Base-by-base conservation (phyloP, 257 asterid genomes). In the Paulownia fortunei region DNA sequence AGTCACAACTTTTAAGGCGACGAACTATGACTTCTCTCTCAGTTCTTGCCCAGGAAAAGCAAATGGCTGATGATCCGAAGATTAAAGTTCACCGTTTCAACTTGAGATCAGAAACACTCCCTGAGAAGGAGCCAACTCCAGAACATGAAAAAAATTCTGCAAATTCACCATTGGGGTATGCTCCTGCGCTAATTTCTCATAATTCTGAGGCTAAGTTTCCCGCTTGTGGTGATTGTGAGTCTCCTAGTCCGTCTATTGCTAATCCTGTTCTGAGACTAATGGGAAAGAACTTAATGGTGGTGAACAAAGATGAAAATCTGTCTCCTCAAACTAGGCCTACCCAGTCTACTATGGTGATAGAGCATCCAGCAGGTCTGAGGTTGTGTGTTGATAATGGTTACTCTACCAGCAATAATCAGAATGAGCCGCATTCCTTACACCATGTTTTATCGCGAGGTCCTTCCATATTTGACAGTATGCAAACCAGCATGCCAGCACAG, bases 241-340 rank as follows among this genome's bases (percentile, higher is more conserved):
- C 89, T 19, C 84, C 84, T 18, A 84, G 89, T 60, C 92, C 97
- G 1, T 76, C 97, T 19, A 82, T 90, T 26, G 70, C 95, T 15
- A 94, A 74, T 86, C 90, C 97, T 24, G 89, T 94, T 37, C 84
- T 94, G 74, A 85, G 99, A 82, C 87, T 94, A 82, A 94, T 94
- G 99, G 99, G 99, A 13, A 94, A 94, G 86, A 87, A 94, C 88
- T 82, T 94, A 64, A 85, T 92, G 97, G 94, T 94, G 75, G 84
- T 86, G 80, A 92, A 84, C 82, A 91, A 86, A 65, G 97, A 88
- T n/a, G 92, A 87, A 49, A 82, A 59, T 56, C 56, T 32, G 26
- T 70, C 82, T 34, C 84, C 83, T 23, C 87, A 75, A 81, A 75
- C 64, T 36, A 30, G 79, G 79, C 83, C 82, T 46, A 42, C 76